Evolutionary conservation across 2,329 filamentous ascomycete genomes (phyloP).

Genomic region (Didymella keratinophila): DNA sequence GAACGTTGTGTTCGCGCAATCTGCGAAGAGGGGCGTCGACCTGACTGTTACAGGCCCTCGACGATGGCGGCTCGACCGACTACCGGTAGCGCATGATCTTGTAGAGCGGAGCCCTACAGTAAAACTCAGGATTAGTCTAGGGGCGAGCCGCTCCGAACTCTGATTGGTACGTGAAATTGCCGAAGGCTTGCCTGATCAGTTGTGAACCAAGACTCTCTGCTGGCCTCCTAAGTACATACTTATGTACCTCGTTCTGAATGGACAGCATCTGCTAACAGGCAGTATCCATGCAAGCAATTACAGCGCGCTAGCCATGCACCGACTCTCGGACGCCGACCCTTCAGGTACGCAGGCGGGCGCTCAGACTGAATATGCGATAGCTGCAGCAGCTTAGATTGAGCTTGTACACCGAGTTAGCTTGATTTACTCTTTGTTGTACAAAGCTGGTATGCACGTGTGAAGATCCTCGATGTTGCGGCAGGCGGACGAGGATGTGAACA

Average conservation of each 20-base stretch:
- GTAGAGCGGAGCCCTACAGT: slow-evolving; percentile 18
- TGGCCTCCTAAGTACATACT: slow-evolving; percentile 12
- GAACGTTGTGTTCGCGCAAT: slow-evolving; percentile 9
- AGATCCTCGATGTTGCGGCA: slow-evolving; percentile 4
- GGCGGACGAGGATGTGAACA: slow-evolving; percentile 4
- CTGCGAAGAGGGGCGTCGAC: slow-evolving; percentile 15
- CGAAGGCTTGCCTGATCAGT: slow-evolving; percentile 6
- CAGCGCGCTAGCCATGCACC: slow-evolving; percentile 13
- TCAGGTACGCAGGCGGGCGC: not conserved
- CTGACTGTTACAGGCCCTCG: slow-evolving; percentile 15
- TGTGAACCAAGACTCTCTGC: not conserved
- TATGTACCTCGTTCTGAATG: slow-evolving; percentile 3
- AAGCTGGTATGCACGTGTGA: slow-evolving; percentile 10
- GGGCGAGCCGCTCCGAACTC: slow-evolving; percentile 15
- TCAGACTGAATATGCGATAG: slow-evolving; percentile 7
- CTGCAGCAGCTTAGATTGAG: slow-evolving; percentile 16
- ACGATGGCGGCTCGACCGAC: slow-evolving; percentile 21
- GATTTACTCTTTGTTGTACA: slow-evolving; percentile 6
- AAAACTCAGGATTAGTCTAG: slow-evolving; percentile 15
- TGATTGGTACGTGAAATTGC: slow-evolving; percentile 11
- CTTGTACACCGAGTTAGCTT: slow-evolving; percentile 3
- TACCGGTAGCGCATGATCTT: slow-evolving; percentile 19
- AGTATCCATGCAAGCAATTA: slow-evolving; percentile 4
- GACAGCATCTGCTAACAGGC: slow-evolving; percentile 2
- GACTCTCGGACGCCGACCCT: slow-evolving; percentile 2